phyloP scores from a whole-genome alignment of 345 rosid species.

The Salix dunnii region DNA sequence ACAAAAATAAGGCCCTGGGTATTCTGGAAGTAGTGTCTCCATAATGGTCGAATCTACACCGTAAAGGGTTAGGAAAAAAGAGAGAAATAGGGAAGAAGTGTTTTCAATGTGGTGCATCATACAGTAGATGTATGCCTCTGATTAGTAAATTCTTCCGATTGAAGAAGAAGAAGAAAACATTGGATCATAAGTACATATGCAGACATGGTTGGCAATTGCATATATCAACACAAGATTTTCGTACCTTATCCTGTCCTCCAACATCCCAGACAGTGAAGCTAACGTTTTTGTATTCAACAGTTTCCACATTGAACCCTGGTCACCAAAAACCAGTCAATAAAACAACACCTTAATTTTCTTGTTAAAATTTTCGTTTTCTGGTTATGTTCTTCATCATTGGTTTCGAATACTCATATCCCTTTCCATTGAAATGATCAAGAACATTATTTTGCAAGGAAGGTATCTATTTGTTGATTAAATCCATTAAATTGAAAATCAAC shows the following conservation, averaged over 20 bases:
- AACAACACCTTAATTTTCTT: neutral
- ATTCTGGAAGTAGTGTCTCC: conserved; percentile 67
- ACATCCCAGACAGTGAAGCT: conserved; percentile 76
- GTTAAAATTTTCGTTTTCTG: neutral
- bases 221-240: neutral
- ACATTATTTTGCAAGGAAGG: too few species aligned
- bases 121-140: neutral
- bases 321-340: neutral
- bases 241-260: conserved; percentile 68
- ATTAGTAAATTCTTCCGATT: neutral
- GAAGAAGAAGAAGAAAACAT: neutral
- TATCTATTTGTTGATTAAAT: too few species aligned
- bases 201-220: neutral
- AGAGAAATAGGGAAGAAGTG: neutral
- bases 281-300: conserved; percentile 65
- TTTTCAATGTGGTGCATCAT: too few species aligned
- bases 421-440: neutral
- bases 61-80: neutral
- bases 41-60: conserved; percentile 54
- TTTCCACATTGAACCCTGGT: conserved; percentile 63
- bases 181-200: neutral
- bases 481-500: too few species aligned
- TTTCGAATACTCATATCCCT: too few species aligned
- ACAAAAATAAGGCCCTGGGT: conserved; percentile 64
- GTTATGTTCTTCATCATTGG: too few species aligned